These are phyloP conservation scores for Ophiostoma ips DNA, from an alignment of 2,329 filamentous ascomycete species.

Conservation along the genomic window DNA sequence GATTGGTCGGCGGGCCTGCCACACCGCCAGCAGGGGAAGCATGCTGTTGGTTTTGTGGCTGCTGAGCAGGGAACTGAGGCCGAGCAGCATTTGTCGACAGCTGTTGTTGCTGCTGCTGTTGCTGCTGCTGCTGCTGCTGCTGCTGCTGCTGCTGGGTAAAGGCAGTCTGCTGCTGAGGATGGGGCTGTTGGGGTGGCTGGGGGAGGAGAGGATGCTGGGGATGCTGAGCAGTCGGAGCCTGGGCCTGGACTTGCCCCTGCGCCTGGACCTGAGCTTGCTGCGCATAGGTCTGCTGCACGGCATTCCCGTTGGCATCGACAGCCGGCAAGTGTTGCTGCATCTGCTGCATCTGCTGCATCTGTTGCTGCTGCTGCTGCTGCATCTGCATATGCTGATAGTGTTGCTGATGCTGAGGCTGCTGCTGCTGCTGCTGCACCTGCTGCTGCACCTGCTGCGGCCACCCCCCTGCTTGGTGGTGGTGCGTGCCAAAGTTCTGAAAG, in stretches of 20 bases:
- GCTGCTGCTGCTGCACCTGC: constrained; percentile 2
- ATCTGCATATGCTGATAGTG: neutral
- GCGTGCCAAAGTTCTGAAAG: constrained; percentile 4
- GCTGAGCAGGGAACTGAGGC: neutral
- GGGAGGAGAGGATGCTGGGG: neutral
- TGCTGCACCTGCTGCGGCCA: neutral
- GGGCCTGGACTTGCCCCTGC: neutral
- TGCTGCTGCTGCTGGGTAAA: constrained; percentile 1
- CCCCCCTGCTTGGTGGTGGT: constrained; percentile 2
- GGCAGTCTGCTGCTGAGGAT: neutral
- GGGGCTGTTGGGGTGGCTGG: constrained; percentile 1
- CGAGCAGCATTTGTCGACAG: neutral
- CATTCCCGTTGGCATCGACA: constrained; percentile 14
- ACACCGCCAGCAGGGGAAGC: neutral
- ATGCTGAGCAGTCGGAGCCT: constrained; percentile 1
- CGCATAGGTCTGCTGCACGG: constrained; percentile 7
- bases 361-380: neutral
- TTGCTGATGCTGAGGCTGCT: constrained; percentile 3
- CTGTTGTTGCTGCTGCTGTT: neutral
- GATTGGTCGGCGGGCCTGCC: neutral
- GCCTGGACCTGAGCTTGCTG: constrained; percentile 1
- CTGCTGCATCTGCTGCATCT: neutral
- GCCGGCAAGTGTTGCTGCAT: neutral
- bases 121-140: constrained; percentile 1
- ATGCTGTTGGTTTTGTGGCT: neutral